Conservation (phyloP, 192 early-diverging fungal species). For the Endogone sp. region DNA sequence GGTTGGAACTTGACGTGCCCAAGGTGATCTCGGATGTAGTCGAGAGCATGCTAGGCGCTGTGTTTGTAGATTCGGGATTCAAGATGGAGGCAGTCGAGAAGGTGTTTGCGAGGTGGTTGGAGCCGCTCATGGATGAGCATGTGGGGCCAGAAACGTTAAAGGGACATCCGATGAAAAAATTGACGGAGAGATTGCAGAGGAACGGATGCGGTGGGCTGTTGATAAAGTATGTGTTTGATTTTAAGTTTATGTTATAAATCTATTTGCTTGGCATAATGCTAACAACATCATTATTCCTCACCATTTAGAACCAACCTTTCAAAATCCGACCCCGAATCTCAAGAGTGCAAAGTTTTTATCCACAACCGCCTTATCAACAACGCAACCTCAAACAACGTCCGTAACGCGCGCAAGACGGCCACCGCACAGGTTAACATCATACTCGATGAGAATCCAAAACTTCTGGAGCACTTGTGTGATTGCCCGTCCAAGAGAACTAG, state of each 20-base stretch:
- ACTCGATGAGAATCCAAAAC: slow-evolving; percentile 21
- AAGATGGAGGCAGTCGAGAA: slow-evolving; percentile 42
- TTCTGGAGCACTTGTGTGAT: slow-evolving; percentile 27
- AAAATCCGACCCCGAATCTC: too few relatives aligned
- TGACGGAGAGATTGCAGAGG: slow-evolving; percentile 32
- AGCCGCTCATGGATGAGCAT: slow-evolving; percentile 36
- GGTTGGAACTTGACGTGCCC: slow-evolving; percentile 77
- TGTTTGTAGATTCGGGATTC: slow-evolving; percentile 83
- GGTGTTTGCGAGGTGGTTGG: slow-evolving; percentile 33
- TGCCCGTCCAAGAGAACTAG: slow-evolving; percentile 6
- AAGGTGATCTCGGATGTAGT: slow-evolving; percentile 86
- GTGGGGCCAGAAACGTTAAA: slow-evolving; percentile 36
- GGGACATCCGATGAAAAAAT: slow-evolving; percentile 37
- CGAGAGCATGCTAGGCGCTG: slow-evolving; percentile 83
- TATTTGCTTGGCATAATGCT: too few relatives aligned
- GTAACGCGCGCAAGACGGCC: slow-evolving; percentile 34
- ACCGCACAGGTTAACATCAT: slow-evolving; percentile 19
- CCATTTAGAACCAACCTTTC: too few relatives aligned
- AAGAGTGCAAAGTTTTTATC: slow-evolving; percentile 38
- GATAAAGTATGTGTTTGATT: neutral
- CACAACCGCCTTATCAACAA: slow-evolving; percentile 25
- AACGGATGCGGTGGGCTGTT: slow-evolving; percentile 32
- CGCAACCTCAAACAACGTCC: slow-evolving; percentile 30
- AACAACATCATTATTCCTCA: too few relatives aligned
- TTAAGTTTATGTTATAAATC: too few relatives aligned